These are phyloP conservation scores for Durusdinium trenchii DNA, from an alignment of 73 alveolate genomes.

Conservation along the genomic window DNA sequence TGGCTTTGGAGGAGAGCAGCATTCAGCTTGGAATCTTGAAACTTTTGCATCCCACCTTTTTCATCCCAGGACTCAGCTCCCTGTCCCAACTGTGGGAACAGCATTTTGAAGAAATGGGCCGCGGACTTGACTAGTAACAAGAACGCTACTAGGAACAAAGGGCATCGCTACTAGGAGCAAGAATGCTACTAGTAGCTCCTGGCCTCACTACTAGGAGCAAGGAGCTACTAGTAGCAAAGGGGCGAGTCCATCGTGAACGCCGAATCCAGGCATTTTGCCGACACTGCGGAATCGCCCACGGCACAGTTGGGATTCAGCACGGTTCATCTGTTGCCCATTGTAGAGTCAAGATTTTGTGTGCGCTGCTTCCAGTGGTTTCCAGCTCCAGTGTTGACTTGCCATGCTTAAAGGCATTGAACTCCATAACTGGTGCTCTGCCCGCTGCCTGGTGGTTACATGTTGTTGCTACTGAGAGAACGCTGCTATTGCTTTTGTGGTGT, in stretches of 20 bases:
- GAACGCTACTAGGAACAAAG: background rate
- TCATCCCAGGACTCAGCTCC: background rate
- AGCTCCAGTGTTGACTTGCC: background rate
- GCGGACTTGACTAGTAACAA: background rate
- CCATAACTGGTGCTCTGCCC: slow-evolving; percentile 7
- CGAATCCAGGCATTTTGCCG: slow-evolving; percentile 58
- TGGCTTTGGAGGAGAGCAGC: too few species aligned
- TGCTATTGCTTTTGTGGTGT: too few species aligned
- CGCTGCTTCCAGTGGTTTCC: too few species aligned
- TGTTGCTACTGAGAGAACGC: background rate
- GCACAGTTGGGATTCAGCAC: background rate
- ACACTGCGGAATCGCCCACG: slow-evolving; percentile 76
- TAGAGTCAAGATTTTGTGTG: too few species aligned
- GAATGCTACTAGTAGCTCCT: too few species aligned
- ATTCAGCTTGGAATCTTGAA: too few species aligned
- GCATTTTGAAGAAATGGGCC: slow-evolving; percentile 58
- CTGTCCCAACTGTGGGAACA: slow-evolving; percentile 71
- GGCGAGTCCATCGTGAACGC: too few species aligned
- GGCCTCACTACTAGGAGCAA: too few species aligned
- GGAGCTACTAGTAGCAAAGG: too few species aligned
- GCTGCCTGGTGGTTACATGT: background rate
- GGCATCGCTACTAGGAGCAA: too few species aligned
- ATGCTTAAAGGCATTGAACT: slow-evolving; percentile 34
- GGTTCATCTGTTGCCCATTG: too few species aligned
- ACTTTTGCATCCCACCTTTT: too few species aligned